Percentiles rank a stretch among this genome's conserved stretches.
Evolutionary conservation across 2,329 filamentous ascomycete genomes (phyloP).

Genomic region (Calonectria pteridis): DNA sequence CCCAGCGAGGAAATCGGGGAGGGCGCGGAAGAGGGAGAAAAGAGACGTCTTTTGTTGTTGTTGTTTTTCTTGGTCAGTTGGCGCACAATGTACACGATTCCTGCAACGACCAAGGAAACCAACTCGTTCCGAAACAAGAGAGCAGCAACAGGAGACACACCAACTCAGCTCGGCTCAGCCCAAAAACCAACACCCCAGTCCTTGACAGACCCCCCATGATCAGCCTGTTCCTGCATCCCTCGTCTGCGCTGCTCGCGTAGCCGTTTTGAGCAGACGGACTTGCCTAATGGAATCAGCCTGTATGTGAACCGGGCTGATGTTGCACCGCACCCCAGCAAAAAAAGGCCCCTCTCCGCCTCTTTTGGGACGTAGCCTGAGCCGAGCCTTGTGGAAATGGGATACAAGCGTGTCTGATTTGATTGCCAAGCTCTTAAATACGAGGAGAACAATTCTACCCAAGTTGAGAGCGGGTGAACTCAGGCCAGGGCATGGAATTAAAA

Average conservation of each 20-base stretch:
- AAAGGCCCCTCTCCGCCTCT: background rate
- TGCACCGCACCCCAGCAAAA: background rate
- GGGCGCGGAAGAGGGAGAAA: background rate
- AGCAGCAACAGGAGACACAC: background rate
- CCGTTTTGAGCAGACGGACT: conserved; percentile 1
- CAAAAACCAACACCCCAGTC: background rate
- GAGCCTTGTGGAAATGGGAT: background rate
- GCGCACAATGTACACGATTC: too few species aligned
- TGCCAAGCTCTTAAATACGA: background rate
- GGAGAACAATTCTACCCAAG: background rate
- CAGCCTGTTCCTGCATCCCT: background rate
- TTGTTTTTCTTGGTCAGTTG: too few species aligned
- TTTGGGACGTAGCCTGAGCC: background rate
- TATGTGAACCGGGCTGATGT: background rate
- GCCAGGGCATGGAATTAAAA: background rate
- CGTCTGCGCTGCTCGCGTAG: background rate
- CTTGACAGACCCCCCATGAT: background rate
- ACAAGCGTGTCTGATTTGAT: background rate
- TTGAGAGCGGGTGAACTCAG: too few species aligned
- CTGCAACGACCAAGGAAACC: background rate
- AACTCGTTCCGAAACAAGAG: background rate
- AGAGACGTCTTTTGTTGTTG: too few species aligned
- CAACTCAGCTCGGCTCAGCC: background rate
- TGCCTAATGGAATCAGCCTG: conserved; percentile 7
- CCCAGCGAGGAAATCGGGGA: background rate